phyloP scores from a whole-genome alignment of 305 asterid species.

The Petunia hybrid region DNA sequence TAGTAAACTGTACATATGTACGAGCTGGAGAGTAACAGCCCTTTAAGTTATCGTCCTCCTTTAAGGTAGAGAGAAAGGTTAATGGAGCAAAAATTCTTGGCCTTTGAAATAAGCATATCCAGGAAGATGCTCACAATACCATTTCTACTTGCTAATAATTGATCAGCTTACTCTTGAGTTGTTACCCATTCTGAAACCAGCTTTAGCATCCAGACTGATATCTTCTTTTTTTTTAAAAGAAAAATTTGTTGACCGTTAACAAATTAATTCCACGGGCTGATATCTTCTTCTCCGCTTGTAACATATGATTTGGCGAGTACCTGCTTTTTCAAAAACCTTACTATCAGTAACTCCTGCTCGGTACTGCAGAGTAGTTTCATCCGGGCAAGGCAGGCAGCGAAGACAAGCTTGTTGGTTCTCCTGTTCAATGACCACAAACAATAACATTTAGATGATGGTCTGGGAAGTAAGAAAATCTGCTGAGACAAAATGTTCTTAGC shows the following conservation, averaged over 20 bases:
- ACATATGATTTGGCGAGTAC: constrained; percentile 45
- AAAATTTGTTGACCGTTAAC: too few species aligned
- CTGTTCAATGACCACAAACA: constrained; percentile 22
- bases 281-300: constrained; percentile 59
- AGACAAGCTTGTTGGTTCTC: constrained; percentile 4
- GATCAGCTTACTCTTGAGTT: background rate
- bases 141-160: background rate
- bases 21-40: background rate
- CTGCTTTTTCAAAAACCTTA: constrained; percentile 23
- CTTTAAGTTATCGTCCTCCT: background rate
- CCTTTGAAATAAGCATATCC: background rate
- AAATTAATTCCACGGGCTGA: constrained; percentile 41
- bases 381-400: background rate
- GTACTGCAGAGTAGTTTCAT: constrained; percentile 21
- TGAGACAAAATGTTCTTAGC: background rate
- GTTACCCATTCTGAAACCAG: constrained; percentile 23
- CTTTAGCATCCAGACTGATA: background rate
- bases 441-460: background rate
- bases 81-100: background rate
- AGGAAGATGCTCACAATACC: background rate
- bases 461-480: background rate
- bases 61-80: background rate
- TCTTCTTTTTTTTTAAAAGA: too few species aligned
- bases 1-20: background rate
- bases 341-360: constrained; percentile 35